Conservation (phyloP, 805 yeast species). For the Sporopachydermia lactativora region DNA sequence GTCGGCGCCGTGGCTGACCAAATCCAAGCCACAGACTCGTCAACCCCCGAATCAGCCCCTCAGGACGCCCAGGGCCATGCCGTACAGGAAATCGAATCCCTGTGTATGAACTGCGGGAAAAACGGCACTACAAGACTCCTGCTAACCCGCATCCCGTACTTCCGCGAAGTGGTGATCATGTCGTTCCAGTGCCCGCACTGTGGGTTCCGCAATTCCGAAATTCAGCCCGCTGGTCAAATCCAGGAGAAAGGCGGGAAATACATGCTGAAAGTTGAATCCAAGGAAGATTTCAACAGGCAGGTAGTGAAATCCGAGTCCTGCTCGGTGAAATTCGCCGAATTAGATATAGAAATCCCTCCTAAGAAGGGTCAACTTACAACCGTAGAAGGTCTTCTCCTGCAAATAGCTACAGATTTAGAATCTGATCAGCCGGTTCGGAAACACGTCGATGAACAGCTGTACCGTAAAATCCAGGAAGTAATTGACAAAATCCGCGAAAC, state of each 20-base stretch:
- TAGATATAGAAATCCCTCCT: constrained; percentile 91
- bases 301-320: constrained; percentile 86
- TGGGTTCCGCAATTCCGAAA: constrained; percentile 77
- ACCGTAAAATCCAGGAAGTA: constrained; percentile 58
- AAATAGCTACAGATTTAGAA: constrained; percentile 70
- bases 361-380: constrained; percentile 88
- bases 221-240: constrained; percentile 90
- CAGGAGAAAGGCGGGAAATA: constrained; percentile 80
- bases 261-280: constrained; percentile 48
- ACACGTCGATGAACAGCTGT: constrained; percentile 56
- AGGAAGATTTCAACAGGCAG: constrained; percentile 74
- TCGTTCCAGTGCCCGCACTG: constrained; percentile 95
- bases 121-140: constrained; percentile 74
- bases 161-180: constrained; percentile 84
- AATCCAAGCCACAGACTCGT: constrained; percentile 18
- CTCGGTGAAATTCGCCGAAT: constrained; percentile 60
- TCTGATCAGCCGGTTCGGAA: constrained; percentile 75
- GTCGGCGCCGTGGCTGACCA: constrained; percentile 48
- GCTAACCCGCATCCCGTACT: constrained; percentile 81
- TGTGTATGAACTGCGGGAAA: constrained; percentile 91
- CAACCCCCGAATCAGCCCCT: constrained; percentile 32
- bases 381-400: constrained; percentile 75
- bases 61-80: constrained; percentile 88
- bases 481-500: constrained; percentile 43
- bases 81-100: constrained; percentile 86